Evolutionary conservation across 2,329 filamentous ascomycete species (phyloP).

Genomic region (Setomelanomma holmii): DNA sequence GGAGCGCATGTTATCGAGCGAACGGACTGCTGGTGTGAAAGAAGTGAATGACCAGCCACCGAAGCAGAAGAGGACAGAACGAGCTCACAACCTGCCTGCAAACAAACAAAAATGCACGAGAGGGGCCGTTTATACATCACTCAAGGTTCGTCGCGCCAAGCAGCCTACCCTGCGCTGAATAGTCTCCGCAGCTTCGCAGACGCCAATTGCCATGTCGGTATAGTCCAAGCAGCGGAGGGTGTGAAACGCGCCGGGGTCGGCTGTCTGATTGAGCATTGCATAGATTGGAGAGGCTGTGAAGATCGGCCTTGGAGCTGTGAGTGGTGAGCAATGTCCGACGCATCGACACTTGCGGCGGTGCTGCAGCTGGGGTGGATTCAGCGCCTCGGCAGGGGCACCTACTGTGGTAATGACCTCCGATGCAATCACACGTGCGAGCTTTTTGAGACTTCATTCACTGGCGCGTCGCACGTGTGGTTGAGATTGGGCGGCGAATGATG

Average conservation of each 20-base stretch:
- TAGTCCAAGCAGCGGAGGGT: slow-evolving; percentile 9
- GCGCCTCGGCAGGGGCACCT: slow-evolving; percentile 26
- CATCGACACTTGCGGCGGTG: slow-evolving; percentile 14
- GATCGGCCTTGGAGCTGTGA: slow-evolving; percentile 29
- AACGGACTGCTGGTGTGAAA: slow-evolving; percentile 43
- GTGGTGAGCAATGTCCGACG: slow-evolving; percentile 28
- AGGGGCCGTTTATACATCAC: slow-evolving; percentile 1
- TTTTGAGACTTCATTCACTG: slow-evolving; percentile 18
- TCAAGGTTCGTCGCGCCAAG: not conserved
- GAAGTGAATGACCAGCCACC: slow-evolving; percentile 4
- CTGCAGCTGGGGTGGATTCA: slow-evolving; percentile 5
- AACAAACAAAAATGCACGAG: not conserved
- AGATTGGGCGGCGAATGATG: not conserved
- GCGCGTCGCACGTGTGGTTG: not conserved
- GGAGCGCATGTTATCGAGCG: slow-evolving; percentile 31
- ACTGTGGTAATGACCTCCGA: slow-evolving; percentile 26
- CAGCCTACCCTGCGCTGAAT: slow-evolving; percentile 2
- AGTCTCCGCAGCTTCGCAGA: slow-evolving; percentile 4
- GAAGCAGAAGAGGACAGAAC: not conserved
- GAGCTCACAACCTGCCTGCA: not conserved
- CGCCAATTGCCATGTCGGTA: not conserved
- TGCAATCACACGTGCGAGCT: slow-evolving; percentile 24
- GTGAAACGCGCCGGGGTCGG: slow-evolving; percentile 25
- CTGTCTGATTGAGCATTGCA: slow-evolving; percentile 33
- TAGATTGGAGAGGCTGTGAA: slow-evolving; percentile 31